Percentiles rank a stretch among this genome's conserved stretches.
phyloP scores from a whole-genome alignment of 106 monocot genomes.

The Allium sativum region DNA sequence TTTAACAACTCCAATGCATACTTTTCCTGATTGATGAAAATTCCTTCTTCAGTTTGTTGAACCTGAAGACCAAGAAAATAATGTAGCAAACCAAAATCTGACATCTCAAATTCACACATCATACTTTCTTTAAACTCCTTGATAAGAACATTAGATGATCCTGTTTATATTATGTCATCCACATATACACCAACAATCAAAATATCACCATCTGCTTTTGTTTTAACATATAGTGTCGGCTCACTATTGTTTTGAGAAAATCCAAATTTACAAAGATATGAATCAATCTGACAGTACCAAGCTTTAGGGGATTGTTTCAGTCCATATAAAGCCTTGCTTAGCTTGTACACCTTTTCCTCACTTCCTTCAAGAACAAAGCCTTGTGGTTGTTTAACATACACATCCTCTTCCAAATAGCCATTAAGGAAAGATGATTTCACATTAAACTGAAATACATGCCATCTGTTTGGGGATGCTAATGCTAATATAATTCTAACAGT shows the following conservation, averaged over 20 bases:
- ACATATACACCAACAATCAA: conserved; percentile 15
- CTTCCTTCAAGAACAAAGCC: conserved; percentile 1
- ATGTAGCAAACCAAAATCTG: conserved; percentile 1
- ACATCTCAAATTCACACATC: conserved; percentile 11
- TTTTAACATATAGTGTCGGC: conserved; percentile 10
- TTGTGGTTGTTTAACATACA: conserved; percentile 10
- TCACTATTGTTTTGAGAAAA: conserved; percentile 9
- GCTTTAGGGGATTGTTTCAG: conserved; percentile 10
- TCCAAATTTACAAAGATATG: conserved; percentile 3
- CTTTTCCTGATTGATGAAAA: conserved; percentile 13
- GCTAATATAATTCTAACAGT: conserved; percentile 10
- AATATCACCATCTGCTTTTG: background rate
- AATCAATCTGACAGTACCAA: conserved; percentile 9
- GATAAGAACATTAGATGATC: background rate
- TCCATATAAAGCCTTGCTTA: conserved; percentile 12
- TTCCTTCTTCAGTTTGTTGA: background rate
- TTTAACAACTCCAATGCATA: conserved; percentile 1
- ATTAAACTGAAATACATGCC: conserved; percentile 14
- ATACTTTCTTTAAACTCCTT: conserved; percentile 1
- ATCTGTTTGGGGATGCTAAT: background rate
- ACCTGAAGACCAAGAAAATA: conserved; percentile 13
- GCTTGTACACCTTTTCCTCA: conserved; percentile 14
- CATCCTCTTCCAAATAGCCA: conserved; percentile 7
- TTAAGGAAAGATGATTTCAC: conserved; percentile 14
- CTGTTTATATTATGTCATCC: conserved; percentile 12